Conservation (phyloP, 2,329 filamentous ascomycete genomes). For the Neoarthrinium moseri region DNA sequence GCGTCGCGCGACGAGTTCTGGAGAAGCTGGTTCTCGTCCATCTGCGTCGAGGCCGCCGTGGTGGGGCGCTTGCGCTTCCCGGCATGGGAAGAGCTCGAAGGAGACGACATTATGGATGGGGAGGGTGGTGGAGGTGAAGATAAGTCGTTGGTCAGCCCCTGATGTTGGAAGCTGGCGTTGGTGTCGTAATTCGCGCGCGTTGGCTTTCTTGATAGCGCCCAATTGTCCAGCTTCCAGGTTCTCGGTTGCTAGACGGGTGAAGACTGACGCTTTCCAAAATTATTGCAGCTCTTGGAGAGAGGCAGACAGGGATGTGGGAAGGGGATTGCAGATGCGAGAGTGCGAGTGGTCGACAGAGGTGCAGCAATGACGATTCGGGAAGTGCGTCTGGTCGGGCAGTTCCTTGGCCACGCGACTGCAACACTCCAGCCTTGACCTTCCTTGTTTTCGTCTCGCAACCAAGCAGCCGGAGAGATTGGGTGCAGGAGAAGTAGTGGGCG, state of each 20-base stretch:
- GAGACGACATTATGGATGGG: constrained; percentile 58
- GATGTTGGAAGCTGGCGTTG: too few species aligned
- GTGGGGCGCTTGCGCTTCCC: constrained; percentile 80
- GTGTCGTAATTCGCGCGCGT: constrained; percentile 8
- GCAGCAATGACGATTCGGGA: constrained; percentile 8
- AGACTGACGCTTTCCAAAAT: constrained; percentile 2
- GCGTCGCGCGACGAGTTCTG: constrained; percentile 78
- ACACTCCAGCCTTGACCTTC: too few species aligned
- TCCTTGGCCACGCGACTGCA: constrained; percentile 1
- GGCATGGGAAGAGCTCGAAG: constrained; percentile 44
- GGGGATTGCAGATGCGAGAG: constrained; percentile 1
- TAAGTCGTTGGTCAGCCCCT: too few species aligned
- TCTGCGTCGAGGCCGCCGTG: constrained; percentile 46
- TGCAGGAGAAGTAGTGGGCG: too few species aligned
- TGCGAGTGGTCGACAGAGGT: background rate
- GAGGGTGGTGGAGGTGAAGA: too few species aligned
- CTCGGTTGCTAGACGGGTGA: constrained; percentile 4
- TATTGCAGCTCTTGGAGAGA: background rate
- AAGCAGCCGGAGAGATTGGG: too few species aligned
- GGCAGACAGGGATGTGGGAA: background rate
- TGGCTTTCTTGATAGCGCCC: constrained; percentile 5
- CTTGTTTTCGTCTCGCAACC: background rate
- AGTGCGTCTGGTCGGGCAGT: background rate
- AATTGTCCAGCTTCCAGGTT: constrained; percentile 7
- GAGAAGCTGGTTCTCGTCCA: constrained; percentile 57